Percentiles rank a stretch among this genome's conserved stretches.
Conservation (phyloP, 345 rosid genomes). For the Theobroma cacao region DNA sequence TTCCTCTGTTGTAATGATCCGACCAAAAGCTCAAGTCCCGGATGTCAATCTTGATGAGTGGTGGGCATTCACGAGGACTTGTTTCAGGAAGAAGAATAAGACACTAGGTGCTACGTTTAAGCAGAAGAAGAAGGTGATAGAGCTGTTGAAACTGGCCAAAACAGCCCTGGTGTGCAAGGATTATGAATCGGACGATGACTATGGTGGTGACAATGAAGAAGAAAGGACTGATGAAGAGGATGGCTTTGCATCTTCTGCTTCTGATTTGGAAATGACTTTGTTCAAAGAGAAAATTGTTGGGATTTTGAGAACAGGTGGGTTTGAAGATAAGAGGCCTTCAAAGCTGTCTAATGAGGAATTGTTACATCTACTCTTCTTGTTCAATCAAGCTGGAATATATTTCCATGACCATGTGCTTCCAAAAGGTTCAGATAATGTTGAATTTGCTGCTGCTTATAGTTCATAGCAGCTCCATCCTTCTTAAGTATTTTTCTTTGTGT, state of each 20-base stretch:
- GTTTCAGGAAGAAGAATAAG: constrained; percentile 84
- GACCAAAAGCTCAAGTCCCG: constrained; percentile 62
- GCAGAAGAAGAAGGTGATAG: constrained; percentile 84
- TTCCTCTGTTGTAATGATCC: constrained; percentile 75
- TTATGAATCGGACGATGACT: background rate
- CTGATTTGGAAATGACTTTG: constrained; percentile 38
- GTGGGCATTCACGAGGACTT: constrained; percentile 73
- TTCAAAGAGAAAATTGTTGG: constrained; percentile 57
- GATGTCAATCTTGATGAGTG: constrained; percentile 64
- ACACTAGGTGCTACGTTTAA: constrained; percentile 83
- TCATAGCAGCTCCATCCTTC: constrained; percentile 7
- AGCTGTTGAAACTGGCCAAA: constrained; percentile 45
- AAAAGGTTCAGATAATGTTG: constrained; percentile 19
- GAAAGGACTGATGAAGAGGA: constrained; percentile 19
- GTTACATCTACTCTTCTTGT: constrained; percentile 54
- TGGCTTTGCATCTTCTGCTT: constrained; percentile 10
- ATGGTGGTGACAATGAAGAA: constrained; percentile 20
- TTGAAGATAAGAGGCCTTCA: constrained; percentile 77
- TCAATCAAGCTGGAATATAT: constrained; percentile 67
- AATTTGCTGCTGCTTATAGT: constrained; percentile 18
- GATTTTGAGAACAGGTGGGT: constrained; percentile 46
- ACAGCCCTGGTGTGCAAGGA: background rate
- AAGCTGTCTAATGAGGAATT: constrained; percentile 65
- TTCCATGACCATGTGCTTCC: constrained; percentile 41
- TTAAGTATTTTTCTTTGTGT: background rate